Evolutionary conservation across 208 protist species (phyloP), one percentile per base, ranked within the genome.

Genomic region (Lotmaria passim): DNA sequence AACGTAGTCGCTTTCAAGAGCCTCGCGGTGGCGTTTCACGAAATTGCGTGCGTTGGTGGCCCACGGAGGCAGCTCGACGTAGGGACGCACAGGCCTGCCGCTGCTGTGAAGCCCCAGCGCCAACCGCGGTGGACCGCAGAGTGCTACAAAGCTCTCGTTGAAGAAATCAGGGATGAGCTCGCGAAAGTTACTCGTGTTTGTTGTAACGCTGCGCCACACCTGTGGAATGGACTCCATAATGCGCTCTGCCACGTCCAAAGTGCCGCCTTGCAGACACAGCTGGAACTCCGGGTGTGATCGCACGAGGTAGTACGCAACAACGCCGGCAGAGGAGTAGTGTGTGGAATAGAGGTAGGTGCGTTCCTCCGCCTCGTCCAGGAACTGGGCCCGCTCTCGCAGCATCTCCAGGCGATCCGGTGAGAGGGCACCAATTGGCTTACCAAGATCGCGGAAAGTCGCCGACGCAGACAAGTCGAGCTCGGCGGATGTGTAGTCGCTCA

Each of bases 121-220:
- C 39, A 92, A 61, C 12, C 60, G 56, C 8, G 65, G 63, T n/a
- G 73, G 64, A 1, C 73, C 70, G 55, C 43, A 64, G 31, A 75
- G 48, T 1, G 57, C 50, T 17, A 26, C 8, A 43, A 67, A 67
- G 28, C 44, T 57, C 28, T 28, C 48, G 47, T 64, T 65, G 57
- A 94, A 98, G 63, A 98, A 98, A 69, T 98, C 87, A 23, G 95
- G 95, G 33, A 96, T 97, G 33, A 98, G 60, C 80, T 99, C 98
- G 57, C 98, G 98, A 7, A 98, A 84, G 73, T 98, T 96, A 11
- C 67, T 71, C 30, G 61, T 43, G 46, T 86, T 76, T 2, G 43
- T 73, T 5, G 83, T 64, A 0, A 93, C 85, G 41, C 79, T 90
- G 17, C 85, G 38, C 94, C 93, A 99, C 8, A 90, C 78, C 12